Evolutionary conservation across 441 rosid genomes (phyloP).

Genomic region (Gossypium lobatum): DNA sequence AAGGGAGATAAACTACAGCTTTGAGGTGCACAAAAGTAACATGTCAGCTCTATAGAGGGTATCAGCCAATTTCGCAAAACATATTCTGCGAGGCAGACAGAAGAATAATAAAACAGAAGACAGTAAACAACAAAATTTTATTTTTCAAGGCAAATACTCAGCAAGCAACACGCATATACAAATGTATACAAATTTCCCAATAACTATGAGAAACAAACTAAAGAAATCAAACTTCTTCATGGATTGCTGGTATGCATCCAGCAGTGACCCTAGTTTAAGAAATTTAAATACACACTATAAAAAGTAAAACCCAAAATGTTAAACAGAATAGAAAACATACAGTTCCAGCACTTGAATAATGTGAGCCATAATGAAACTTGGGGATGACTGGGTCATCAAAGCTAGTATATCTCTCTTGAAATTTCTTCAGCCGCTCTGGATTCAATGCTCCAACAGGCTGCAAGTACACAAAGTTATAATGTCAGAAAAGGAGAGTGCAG

Average conservation of each 20-base stretch:
- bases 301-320: neutral
- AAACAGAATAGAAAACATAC: slow-evolving; percentile 41
- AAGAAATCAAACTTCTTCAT: slow-evolving; percentile 8
- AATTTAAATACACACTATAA: neutral
- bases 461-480: slow-evolving; percentile 29
- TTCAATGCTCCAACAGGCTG: slow-evolving; percentile 99
- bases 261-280: slow-evolving; percentile 15
- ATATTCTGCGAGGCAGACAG: neutral
- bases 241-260: slow-evolving; percentile 8
- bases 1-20: slow-evolving; percentile 2
- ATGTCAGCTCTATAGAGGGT: neutral
- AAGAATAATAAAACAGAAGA: slow-evolving; percentile 7
- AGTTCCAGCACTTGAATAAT: slow-evolving; percentile 97
- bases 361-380: slow-evolving; percentile 98
- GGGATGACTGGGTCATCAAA: slow-evolving; percentile 99
- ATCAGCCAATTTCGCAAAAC: neutral
- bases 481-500: slow-evolving; percentile 18
- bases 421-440: slow-evolving; percentile 73
- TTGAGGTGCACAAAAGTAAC: neutral
- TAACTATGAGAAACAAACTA: slow-evolving; percentile 9
- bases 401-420: slow-evolving; percentile 97
- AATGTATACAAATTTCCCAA: neutral
- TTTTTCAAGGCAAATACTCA: neutral
- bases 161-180: neutral
- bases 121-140: neutral